Conservation (phyloP, 2,329 filamentous ascomycete genomes). For the Colletotrichum agaves region DNA sequence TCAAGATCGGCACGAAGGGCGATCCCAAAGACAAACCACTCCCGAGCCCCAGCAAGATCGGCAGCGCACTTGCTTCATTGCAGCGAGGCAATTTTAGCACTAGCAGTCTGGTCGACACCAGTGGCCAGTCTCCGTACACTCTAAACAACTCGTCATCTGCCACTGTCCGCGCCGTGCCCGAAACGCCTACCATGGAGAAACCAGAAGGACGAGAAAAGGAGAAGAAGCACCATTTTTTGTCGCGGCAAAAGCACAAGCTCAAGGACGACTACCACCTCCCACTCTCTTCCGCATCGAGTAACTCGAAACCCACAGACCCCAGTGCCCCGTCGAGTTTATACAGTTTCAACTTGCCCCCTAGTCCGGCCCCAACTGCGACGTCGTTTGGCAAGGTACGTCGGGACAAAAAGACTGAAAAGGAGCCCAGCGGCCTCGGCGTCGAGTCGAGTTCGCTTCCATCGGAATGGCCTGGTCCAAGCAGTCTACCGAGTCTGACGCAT, state of each 20-base stretch:
- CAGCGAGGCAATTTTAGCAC: constrained; percentile 77
- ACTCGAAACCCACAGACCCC: constrained; percentile 80
- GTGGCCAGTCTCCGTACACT: constrained; percentile 73
- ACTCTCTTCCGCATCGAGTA: constrained; percentile 80
- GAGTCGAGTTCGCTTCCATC: constrained; percentile 55
- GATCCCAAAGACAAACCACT: constrained; percentile 74
- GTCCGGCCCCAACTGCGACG: constrained; percentile 71
- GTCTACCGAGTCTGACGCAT: constrained; percentile 57
- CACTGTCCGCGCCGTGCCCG: constrained; percentile 73
- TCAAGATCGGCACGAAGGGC: constrained; percentile 78
- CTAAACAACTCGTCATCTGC: constrained; percentile 81
- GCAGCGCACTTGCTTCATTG: constrained; percentile 72
- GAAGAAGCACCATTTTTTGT: constrained; percentile 83
- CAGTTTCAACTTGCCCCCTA: constrained; percentile 80
- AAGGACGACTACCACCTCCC: constrained; percentile 80
- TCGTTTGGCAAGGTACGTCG: constrained; percentile 86
- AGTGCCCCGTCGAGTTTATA: constrained; percentile 80
- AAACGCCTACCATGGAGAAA: constrained; percentile 57
- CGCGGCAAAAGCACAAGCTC: constrained; percentile 81
- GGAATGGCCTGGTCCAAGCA: constrained; percentile 66
- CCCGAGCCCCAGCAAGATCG: constrained; percentile 78
- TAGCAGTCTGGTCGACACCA: constrained; percentile 74
- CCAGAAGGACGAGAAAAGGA: constrained; percentile 73
- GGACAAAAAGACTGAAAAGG: constrained; percentile 83
- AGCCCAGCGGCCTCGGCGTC: constrained; percentile 61